Evolutionary conservation across 2,329 filamentous ascomycete genomes (phyloP), one percentile per base, ranked within the genome.

Genomic region (Nothophaeocryptopus gaeumannii): DNA sequence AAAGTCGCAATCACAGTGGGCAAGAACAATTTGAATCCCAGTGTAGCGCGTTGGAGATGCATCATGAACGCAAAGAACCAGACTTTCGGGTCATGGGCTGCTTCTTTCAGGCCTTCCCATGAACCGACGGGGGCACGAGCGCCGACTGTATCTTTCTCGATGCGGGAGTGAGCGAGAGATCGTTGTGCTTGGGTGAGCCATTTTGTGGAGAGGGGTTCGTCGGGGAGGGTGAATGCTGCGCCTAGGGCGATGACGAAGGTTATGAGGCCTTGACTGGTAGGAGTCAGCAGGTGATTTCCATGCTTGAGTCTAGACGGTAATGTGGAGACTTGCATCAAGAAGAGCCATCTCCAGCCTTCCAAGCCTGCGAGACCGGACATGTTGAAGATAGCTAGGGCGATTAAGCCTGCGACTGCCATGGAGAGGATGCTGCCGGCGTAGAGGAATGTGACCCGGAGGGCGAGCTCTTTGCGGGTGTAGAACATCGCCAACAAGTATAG

Each of bases 391-490:
- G 20, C 39, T 7, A 41, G 39, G 1, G 39, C 39, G 15, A 41
- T 41, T 2, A 41, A 10, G 26, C 39, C 39, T 3, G 39, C 39
- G 39, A 41, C 29, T 2, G 39, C 39, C 31, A 30, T 41, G 8
- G 39, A 41, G 3, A 41, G 26, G 5, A 41, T 30, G 26, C 39
- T 41, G 1, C 39, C 39, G 39, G 20, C 29, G 2, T 14, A 14
- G 2, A 63, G 49, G 5, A 62, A 53, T 9, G 59, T 49, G 29
- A 56, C 61, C 5, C 61, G 46, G 7, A 50, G 51, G 9, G 54
- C 54, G 32, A 63, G 48, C 55, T 79, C 76, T 14, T 71, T 67
- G 47, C 73, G 74, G 1, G 74, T 78, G 54, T 78, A 78, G 47
- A 54, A 53, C 14, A 51, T 56, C 9, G 41, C 47, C 5, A 77